These are phyloP conservation scores for Sphaerobolus stellatus DNA, from an alignment of 1,284 basidiomycete species.

Conservation along the genomic window DNA sequence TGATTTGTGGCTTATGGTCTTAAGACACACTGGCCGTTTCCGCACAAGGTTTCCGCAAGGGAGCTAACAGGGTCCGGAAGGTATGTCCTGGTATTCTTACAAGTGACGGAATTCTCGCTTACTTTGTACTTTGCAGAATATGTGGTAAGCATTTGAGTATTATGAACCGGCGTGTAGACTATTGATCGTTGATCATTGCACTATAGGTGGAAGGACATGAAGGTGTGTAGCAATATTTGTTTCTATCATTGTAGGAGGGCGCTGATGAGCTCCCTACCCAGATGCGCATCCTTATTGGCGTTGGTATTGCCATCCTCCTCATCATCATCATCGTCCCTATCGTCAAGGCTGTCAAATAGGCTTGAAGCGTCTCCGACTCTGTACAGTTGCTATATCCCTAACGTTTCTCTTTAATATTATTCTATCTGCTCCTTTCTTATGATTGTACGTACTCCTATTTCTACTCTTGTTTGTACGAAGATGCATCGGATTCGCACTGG, in stretches of 20 bases:
- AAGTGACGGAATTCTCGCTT: too few species aligned
- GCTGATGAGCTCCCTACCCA: constrained; percentile 37
- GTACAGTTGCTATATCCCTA: too few species aligned
- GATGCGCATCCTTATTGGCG: constrained; percentile 90
- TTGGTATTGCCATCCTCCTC: constrained; percentile 85
- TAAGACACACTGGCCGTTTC: constrained; percentile 95
- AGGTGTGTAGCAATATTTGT: constrained; percentile 66
- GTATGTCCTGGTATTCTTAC: constrained; percentile 54
- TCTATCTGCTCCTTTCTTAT: too few species aligned
- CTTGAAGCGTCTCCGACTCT: too few species aligned
- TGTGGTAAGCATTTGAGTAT: constrained; percentile 63
- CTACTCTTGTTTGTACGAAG: too few species aligned
- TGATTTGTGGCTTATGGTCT: not conserved
- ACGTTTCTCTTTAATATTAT: too few species aligned
- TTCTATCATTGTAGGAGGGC: too few species aligned
- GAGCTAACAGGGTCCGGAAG: constrained; percentile 97
- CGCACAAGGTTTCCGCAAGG: constrained; percentile 97
- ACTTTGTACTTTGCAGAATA: constrained; percentile 51
- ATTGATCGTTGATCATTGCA: constrained; percentile 1
- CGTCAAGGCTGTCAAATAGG: constrained; percentile 59
- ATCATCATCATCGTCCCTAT: constrained; percentile 93
- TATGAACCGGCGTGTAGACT: not conserved
- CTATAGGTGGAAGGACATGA: constrained; percentile 95
- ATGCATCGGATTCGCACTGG: too few species aligned
- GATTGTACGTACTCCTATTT: too few species aligned